Percentiles rank a stretch among this genome's conserved stretches.
Evolutionary conservation across 768 basidiomycete species (phyloP).

Genomic region (Pulveroboletus sp.): DNA sequence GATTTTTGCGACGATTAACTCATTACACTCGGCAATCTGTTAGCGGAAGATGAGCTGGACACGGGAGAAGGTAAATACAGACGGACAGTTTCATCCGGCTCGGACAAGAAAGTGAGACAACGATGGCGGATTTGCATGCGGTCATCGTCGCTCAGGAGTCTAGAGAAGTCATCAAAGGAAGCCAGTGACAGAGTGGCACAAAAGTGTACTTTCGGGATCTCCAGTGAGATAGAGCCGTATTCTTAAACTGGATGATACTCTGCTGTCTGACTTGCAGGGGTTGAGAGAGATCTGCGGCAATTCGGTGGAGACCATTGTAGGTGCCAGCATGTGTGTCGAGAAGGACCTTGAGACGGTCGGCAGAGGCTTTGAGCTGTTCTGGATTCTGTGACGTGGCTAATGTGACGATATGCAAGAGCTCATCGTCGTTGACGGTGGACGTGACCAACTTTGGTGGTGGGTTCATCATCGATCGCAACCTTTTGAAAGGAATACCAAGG

Average conservation of each 20-base stretch:
- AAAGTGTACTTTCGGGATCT: conserved; percentile 62
- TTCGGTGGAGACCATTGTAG: conserved; percentile 67
- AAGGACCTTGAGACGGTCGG: conserved; percentile 62
- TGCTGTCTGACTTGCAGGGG: conserved; percentile 70
- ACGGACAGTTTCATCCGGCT: conserved; percentile 68
- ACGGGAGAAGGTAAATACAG: conserved; percentile 13
- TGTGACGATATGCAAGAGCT: conserved; percentile 62
- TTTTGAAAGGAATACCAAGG: too few relatives aligned
- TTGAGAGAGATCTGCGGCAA: conserved; percentile 58
- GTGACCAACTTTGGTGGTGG: conserved; percentile 6
- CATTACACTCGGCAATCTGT: conserved; percentile 73
- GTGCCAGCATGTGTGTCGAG: conserved; percentile 62
- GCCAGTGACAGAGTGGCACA: not conserved
- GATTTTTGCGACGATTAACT: conserved; percentile 69
- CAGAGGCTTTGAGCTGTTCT: conserved; percentile 41
- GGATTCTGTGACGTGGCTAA: conserved; percentile 75
- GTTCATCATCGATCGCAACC: conserved; percentile 26
- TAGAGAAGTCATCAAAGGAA: conserved; percentile 30
- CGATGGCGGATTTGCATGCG: conserved; percentile 60
- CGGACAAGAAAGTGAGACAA: conserved; percentile 65
- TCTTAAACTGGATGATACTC: conserved; percentile 88
- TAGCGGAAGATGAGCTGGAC: conserved; percentile 1
- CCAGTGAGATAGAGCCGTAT: conserved; percentile 72
- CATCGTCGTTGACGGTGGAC: conserved; percentile 51
- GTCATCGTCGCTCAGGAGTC: conserved; percentile 67